Evolutionary conservation across 179 eudicot genomes (phyloP).

Genomic region (Heliamphora pulchella): DNA sequence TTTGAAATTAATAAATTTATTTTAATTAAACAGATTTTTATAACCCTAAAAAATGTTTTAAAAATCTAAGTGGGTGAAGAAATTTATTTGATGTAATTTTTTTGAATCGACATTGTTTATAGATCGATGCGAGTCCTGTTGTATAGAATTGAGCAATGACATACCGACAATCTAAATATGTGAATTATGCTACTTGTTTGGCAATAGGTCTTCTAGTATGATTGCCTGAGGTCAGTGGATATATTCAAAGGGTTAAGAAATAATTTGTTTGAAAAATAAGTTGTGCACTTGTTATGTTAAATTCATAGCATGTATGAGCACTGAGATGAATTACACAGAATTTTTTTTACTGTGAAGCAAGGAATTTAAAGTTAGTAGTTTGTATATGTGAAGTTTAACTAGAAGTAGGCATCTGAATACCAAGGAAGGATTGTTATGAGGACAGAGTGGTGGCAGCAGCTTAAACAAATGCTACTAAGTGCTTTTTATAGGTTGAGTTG

Average conservation of each 20-base stretch:
- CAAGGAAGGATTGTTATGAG: too few species aligned
- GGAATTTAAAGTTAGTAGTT: background rate
- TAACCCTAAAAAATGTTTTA: too few species aligned
- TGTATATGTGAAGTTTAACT: background rate
- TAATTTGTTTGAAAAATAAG: too few species aligned
- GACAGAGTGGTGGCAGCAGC: background rate
- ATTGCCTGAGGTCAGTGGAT: background rate
- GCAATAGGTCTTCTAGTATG: background rate
- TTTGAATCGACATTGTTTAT: background rate
- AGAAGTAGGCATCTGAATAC: background rate
- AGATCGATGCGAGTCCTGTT: background rate
- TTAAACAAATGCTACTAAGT: background rate
- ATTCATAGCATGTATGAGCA: background rate
- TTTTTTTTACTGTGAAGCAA: background rate
- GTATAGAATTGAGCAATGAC: constrained; percentile 3
- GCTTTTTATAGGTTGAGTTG: background rate
- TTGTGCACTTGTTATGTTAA: background rate
- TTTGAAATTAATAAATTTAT: too few species aligned
- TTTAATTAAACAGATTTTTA: too few species aligned
- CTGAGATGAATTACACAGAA: too few species aligned
- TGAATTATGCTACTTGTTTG: background rate
- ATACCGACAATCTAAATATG: too few species aligned
- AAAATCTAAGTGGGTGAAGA: too few species aligned
- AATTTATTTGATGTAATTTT: too few species aligned
- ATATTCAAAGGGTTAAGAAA: background rate